Conservation (phyloP, 139 green algal genomes). For the Volvox africanus region DNA sequence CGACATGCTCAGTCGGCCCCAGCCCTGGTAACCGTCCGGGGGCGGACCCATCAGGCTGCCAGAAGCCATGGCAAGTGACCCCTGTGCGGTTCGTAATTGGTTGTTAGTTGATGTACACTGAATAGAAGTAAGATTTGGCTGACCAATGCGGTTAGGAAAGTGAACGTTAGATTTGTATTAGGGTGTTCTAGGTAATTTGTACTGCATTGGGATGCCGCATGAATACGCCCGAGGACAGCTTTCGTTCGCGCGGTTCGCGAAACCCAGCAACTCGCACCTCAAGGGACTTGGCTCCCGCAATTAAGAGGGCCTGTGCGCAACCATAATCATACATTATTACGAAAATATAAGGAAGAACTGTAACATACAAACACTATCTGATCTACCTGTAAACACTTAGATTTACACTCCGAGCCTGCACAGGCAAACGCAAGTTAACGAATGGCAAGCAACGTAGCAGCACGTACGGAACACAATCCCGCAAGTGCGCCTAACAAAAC, state of each 20-base stretch:
- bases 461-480: too few relatives aligned
- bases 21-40: conserved; percentile 43
- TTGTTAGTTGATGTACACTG: not conserved
- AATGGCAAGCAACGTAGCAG: not conserved
- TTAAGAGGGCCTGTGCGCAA: not conserved
- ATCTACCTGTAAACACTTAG: too few relatives aligned
- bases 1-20: conserved; percentile 34
- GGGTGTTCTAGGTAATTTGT: not conserved
- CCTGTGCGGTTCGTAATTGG: not conserved
- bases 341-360: not conserved
- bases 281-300: conserved; percentile 8
- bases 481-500: too few relatives aligned
- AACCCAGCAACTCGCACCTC: not conserved
- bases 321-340: not conserved
- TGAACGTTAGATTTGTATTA: not conserved
- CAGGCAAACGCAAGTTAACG: not conserved
- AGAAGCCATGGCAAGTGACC: not conserved
- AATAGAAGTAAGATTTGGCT: not conserved
- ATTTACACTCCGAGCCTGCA: too few relatives aligned
- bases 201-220: not conserved
- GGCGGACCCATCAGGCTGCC: not conserved
- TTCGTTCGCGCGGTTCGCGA: not conserved
- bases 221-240: too few relatives aligned
- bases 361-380: too few relatives aligned
- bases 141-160: not conserved